Conservation (phyloP, 371 early-diverging fungal species). For the Rhizomucor miehei region DNA sequence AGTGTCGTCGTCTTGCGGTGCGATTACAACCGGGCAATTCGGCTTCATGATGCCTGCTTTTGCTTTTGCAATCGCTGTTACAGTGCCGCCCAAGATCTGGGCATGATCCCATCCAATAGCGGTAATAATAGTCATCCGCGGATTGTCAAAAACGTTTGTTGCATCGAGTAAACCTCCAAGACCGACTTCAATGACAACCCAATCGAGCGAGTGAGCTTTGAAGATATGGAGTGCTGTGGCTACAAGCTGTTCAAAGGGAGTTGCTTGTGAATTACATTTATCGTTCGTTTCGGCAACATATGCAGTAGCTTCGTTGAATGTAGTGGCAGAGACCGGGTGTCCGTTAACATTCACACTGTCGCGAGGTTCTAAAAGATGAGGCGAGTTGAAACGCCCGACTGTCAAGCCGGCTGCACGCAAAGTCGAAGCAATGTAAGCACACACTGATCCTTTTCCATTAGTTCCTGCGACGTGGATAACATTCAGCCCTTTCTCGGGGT, state of each 20-base stretch:
- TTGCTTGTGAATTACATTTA: constrained; percentile 17
- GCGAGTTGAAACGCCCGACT: constrained; percentile 75
- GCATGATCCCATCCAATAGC: constrained; percentile 76
- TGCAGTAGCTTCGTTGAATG: constrained; percentile 36
- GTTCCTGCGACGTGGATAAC: constrained; percentile 87
- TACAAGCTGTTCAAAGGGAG: constrained; percentile 65
- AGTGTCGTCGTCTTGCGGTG: constrained; percentile 44
- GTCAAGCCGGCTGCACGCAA: constrained; percentile 33
- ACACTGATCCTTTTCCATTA: constrained; percentile 85
- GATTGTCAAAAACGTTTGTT: constrained; percentile 69
- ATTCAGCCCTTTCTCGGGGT: constrained; percentile 70
- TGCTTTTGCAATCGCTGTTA: constrained; percentile 66
- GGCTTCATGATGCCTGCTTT: constrained; percentile 79
- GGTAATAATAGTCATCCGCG: constrained; percentile 57
- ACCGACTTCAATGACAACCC: constrained; percentile 81
- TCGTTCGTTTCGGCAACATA: constrained; percentile 26
- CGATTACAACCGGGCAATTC: constrained; percentile 47
- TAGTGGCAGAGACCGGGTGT: constrained; percentile 28
- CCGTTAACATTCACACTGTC: constrained; percentile 68
- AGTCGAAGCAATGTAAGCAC: constrained; percentile 56
- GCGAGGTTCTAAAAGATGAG: constrained; percentile 66
- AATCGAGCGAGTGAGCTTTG: constrained; percentile 46
- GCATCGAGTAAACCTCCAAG: constrained; percentile 82
- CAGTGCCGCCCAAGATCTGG: constrained; percentile 64
- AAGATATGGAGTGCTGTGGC: constrained; percentile 62